Evolutionary conservation across 2,329 filamentous ascomycete genomes (phyloP), one percentile per base, ranked within the genome.

Genomic region (Didymellaceae sp.): DNA sequence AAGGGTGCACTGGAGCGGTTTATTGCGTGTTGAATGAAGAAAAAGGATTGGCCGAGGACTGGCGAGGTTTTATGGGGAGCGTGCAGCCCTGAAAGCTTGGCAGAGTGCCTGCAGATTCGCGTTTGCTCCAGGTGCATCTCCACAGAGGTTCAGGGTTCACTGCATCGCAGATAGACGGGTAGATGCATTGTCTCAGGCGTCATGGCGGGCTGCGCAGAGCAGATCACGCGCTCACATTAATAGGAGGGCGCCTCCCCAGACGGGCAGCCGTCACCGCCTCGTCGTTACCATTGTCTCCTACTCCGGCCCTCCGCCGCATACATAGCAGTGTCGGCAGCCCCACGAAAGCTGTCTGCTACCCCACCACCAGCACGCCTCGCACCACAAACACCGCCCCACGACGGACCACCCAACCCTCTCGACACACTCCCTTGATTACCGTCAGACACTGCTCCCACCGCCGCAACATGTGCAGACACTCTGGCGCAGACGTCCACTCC

Each of bases 381-480:
- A 56, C 55, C 41, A 58, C 57, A 51, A 58, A 52, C 57, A 53
- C 49, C 37, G 52, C 63, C 59, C 62, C 61, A 38, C 67, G 62
- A 50, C 63, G 61, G 32, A 46, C 60, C 37, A 53, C 54, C 42
- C 44, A 46, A 40, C 45, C 58, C 33, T 49, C 52, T 42, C 57
- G 59, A 32, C 59, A 57, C 33, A 54, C 62, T 46, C 53, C 62
- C 42, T 45, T 55, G 37, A 50, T 55, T 28, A 52, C 63, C 22
- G 62, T 67, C 49, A 59, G 87, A 70, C 75, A 87, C 73, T 94
- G 90, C 75, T 93, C 90, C 45, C 88, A 88, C 75, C 83, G 86
- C 76, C 82, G 87, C 77, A 81, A 78, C 74, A 93, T 92, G 86
- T 90, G 88, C 75, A 84, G 82, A 72, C 77, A 83, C 56, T 79